Evolutionary conservation across 139 green algal species (phyloP).

Genomic region (Micromonas pusilla): DNA sequence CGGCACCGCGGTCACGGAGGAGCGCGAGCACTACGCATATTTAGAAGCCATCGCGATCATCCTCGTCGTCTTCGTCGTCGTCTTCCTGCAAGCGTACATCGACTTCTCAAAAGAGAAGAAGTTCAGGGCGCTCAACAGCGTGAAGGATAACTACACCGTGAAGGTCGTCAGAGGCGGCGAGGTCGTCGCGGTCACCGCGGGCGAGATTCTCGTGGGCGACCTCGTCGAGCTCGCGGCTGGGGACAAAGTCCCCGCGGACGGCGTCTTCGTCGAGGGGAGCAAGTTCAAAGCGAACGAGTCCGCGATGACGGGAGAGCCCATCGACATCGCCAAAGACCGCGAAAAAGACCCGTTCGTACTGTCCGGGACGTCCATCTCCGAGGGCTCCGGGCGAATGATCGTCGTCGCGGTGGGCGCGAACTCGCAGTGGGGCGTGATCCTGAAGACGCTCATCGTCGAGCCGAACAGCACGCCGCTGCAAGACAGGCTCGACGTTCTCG

Average conservation of each 20-base stretch:
- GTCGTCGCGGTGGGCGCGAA: slow-evolving; percentile 29
- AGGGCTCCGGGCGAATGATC: slow-evolving; percentile 23
- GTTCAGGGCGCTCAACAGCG: slow-evolving; percentile 13
- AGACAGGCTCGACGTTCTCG: slow-evolving; percentile 77
- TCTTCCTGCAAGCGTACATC: slow-evolving; percentile 21
- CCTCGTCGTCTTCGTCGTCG: slow-evolving; percentile 16
- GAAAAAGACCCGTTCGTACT: slow-evolving; percentile 33
- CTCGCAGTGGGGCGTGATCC: slow-evolving; percentile 42
- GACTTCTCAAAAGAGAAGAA: slow-evolving; percentile 21
- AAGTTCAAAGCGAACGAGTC: slow-evolving; percentile 28
- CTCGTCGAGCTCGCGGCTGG: slow-evolving; percentile 82
- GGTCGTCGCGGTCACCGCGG: neutral
- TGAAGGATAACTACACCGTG: slow-evolving; percentile 22
- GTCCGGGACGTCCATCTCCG: slow-evolving; percentile 29
- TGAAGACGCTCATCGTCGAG: slow-evolving; percentile 74
- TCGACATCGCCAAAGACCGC: slow-evolving; percentile 24
- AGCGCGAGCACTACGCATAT: slow-evolving; percentile 12
- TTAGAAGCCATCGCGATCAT: slow-evolving; percentile 21
- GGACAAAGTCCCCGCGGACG: slow-evolving; percentile 71
- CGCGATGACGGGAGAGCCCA: slow-evolving; percentile 32
- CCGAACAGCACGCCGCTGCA: slow-evolving; percentile 84
- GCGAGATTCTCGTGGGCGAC: slow-evolving; percentile 71
- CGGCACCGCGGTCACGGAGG: neutral
- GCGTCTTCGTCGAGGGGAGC: slow-evolving; percentile 50
- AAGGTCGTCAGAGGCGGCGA: slow-evolving; percentile 3